Evolutionary conservation across 495 filamentous ascomycete genomes (phyloP), one percentile per base, ranked within the genome.

Genomic region (Neurospora pannonica): DNA sequence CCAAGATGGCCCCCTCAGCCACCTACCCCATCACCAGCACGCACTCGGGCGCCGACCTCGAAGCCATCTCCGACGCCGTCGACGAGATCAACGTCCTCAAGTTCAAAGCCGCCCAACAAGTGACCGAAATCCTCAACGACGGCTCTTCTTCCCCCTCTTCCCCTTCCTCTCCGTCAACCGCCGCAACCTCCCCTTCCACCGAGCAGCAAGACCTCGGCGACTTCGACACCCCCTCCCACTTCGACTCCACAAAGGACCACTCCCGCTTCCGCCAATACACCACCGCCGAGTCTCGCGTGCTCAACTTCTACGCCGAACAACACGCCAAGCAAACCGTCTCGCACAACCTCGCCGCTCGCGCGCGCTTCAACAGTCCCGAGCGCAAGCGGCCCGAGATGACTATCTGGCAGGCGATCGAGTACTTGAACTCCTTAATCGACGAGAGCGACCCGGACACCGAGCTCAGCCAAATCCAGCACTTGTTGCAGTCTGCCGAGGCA

Each of bases 331-430:
- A 96, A 78, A 96, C 92, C 0, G 91, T 95, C 0, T 92, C 92
- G 17, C 93, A 94, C 87, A 95, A 95, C 84, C 87, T 95, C 21
- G 88, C 90, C 72, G 86, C 92, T 6, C 92, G 94, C 48, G 86
- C 91, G 75, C 84, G 84, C 70, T 94, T 97, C 85, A 85, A 90
- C 79, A 86, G 86, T 62, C 87, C 89, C 72, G 28, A 76, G 10
- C 81, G 83, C 8, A 89, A 84, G 10, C 88, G 92, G 72, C 90
- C 90, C 24, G 86, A 91, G 78, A 93, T 97, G 92, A 90, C 89
- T 40, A 83, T 97, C 77, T 97, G 94, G 94, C 85, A 95, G 78
- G 94, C 94, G 9, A 95, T 97, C 82, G 92, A 95, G 86, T 95
- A 92, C 80, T 89, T 97, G 72, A 94, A 97, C 85, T 92, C 92